A percentile compares a stretch with the other conserved stretches of the same genome.
These are phyloP conservation scores for Pyricularia sp. DNA, from an alignment of 2,329 filamentous ascomycete genomes.

Conservation along the genomic window DNA sequence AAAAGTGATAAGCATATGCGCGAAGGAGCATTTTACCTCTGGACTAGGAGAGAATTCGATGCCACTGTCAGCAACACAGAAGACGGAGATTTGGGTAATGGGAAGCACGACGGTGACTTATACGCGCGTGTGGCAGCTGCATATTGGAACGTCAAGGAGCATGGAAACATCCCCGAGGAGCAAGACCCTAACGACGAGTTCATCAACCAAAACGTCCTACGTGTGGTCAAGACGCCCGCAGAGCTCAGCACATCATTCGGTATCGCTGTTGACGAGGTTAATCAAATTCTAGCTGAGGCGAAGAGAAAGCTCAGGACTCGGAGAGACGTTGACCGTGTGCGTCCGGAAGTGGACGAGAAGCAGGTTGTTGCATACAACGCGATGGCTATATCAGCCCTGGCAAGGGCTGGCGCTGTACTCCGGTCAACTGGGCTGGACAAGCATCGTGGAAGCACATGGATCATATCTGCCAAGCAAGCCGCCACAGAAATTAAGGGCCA, in stretches of 20 bases:
- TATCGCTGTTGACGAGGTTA: conserved; percentile 59
- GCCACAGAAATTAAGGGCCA: conserved; percentile 63
- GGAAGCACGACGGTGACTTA: conserved; percentile 32
- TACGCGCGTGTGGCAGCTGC: conserved; percentile 67
- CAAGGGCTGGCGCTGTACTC: conserved; percentile 64
- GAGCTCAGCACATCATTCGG: conserved; percentile 69
- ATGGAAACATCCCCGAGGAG: conserved; percentile 76
- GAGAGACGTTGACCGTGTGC: conserved; percentile 63
- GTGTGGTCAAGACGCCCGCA: conserved; percentile 56
- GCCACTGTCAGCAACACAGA: conserved; percentile 43
- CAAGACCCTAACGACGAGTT: conserved; percentile 92
- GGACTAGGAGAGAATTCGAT: conserved; percentile 82
- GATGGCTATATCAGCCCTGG: conserved; percentile 74
- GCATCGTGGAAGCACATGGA: conserved; percentile 49
- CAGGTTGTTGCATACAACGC: conserved; percentile 84
- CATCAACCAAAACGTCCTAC: conserved; percentile 83
- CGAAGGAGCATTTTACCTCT: conserved; percentile 91
- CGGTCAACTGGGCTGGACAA: conserved; percentile 39
- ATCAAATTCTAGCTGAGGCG: conserved; percentile 56
- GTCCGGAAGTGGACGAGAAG: conserved; percentile 79
- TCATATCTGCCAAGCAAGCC: conserved; percentile 56
- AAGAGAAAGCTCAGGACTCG: conserved; percentile 60
- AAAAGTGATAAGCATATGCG: conserved; percentile 71
- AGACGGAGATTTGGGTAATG: conserved; percentile 10
- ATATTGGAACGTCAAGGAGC: conserved; percentile 74